Evolutionary conservation across 139 green algal genomes (phyloP), one percentile per base, ranked within the genome.

Genomic region (Chloropicon primus): DNA sequence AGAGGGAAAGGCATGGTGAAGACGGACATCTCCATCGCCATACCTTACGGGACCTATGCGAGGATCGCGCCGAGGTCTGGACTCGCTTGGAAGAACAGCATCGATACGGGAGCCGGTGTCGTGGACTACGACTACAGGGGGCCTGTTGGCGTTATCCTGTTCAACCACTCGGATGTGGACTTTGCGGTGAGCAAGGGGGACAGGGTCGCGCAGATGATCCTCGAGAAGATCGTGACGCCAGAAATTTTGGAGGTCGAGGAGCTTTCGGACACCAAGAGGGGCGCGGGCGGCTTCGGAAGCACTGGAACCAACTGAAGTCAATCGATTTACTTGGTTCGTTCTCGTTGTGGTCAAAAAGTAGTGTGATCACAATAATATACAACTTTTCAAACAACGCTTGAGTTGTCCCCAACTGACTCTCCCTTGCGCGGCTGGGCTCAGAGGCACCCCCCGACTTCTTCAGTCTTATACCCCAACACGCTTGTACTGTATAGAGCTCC

Each of bases 121-220:
- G 88, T 99, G 10, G 95, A 99, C 73, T 90, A 94, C 84, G 95
- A 99, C 85, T 99, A 99, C 85, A 83, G 95, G 0, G 95, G 95
- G 2, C 80, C 90, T 21, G 87, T 99, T 22, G 89, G 90, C 25
- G 95, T 99, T 22, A 89, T 99, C 28, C 91, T 99, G 17, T 98
- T 99, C 87, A 99, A 99, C 87, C 90, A 96, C 79, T 87, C 84
- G 2, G 90, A 97, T 24, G 72, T 77, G 0, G 93, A 26, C 17
- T 23, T 0, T 85, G 82, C 89, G 95, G 92, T 98, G 2, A 91
- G 87, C 71, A 79, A 84, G 1, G 93, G 94, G 17, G 93, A 97
- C 83, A 85, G 93, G 23, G 83, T 97, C 21, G 94, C 93, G 1
- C 95, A 99, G 89, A 87, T 99, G 0, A 93, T 99, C 28, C 84